phyloP scores from a whole-genome alignment of 805 yeast genomes.

The Hanseniaspora taiwanica region DNA sequence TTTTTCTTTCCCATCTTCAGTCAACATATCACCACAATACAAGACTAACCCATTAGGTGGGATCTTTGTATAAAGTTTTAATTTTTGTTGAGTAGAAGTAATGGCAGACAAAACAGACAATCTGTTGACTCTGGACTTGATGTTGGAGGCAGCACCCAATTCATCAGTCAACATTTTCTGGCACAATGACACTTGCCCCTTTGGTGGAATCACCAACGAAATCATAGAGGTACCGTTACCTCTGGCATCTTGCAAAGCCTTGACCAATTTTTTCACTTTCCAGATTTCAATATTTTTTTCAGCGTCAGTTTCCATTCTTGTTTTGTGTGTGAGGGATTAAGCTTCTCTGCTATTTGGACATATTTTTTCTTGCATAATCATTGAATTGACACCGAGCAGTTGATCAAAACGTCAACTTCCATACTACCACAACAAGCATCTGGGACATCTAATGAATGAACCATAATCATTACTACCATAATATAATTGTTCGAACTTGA shows the following conservation, averaged over 20 bases:
- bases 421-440: too few species aligned
- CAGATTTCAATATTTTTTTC: slow-evolving; percentile 97
- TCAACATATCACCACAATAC: slow-evolving; percentile 96
- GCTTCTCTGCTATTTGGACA: too few species aligned
- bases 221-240: slow-evolving; percentile 99
- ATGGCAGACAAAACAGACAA: slow-evolving; percentile 91
- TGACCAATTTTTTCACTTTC: slow-evolving; percentile 93
- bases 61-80: slow-evolving; percentile 76
- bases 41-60: slow-evolving; percentile 93
- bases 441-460: too few species aligned
- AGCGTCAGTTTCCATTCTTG: slow-evolving; percentile 48
- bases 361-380: too few species aligned
- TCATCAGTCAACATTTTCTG: slow-evolving; percentile 94
- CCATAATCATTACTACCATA: too few species aligned
- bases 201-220: slow-evolving; percentile 89
- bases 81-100: slow-evolving; percentile 94
- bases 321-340: too few species aligned
- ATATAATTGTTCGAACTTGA: too few species aligned
- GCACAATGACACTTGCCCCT: slow-evolving; percentile 77
- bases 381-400: too few species aligned
- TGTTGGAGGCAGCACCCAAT: slow-evolving; percentile 97
- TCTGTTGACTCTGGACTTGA: slow-evolving; percentile 95
- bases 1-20: slow-evolving; percentile 95
- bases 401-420: too few species aligned
- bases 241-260: slow-evolving; percentile 77